Base-by-base conservation (phyloP, 768 basidiomycete species). In the Lactarius evosmus region DNA sequence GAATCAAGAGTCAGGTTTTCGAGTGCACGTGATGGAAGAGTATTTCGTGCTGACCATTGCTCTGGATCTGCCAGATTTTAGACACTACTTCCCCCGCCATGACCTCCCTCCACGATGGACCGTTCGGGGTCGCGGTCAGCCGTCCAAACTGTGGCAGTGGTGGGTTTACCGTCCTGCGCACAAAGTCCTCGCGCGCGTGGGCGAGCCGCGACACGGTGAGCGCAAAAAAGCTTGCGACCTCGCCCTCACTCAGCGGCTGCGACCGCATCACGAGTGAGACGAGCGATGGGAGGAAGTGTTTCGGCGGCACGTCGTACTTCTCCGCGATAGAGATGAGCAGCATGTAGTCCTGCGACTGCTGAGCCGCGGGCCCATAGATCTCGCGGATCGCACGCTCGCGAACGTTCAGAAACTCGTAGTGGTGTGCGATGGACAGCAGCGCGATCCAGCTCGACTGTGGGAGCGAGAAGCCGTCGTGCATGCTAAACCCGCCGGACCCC, bases 341-440 rank as follows among this genome's bases (percentile, higher is more conserved):
- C 38, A 50, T 12, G 36, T 34, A 46, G 16, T 65, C 63, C 22
- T 40, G 58, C 44, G n/a, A 8, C 19, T 8, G 33, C 5, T 38
- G 34, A n/a, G 22, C 25, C 33, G 46, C 22, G 0, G 12, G n/a
- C 12, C 11, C 33, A 5, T 41, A 65, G 30, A 65, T 52, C 49
- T 56, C 63, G 19, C 54, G 54, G 30, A 65, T 61, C n/a, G 63
- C 63, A 0, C 63, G 58, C 12, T 49, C 44, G 49, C 38, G 46
- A 30, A 65, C 63, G 46, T 56, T 56, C 19, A 51, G 49, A 29
- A 65, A 65, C 6, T 65, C 59, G 58, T 56, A 65, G 11, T 29
- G 63, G 36, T 65, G 63, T 19, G 63, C 30, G 32, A 65, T 60
- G 30, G 58, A 60, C 1, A 65, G 49, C 0, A 65, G 38, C 25